Conservation (phyloP, 306 rosid genomes). For the Cyclanthera cordifolia region DNA sequence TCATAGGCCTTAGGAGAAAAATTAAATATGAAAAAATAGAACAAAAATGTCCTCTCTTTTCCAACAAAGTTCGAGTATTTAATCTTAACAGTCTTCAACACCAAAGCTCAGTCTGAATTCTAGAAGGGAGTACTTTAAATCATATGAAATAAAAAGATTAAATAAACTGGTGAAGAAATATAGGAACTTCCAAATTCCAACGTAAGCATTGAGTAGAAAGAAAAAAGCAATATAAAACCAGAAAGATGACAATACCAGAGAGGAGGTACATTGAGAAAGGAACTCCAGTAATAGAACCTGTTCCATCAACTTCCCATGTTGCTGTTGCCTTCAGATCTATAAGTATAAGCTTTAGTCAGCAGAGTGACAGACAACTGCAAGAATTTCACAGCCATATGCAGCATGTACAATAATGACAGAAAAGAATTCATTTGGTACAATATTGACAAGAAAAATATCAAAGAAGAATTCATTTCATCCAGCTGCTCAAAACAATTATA, state of each 20-base stretch:
- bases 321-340: slow-evolving; percentile 75
- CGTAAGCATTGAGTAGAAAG: not conserved
- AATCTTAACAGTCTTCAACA: not conserved
- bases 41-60: not conserved
- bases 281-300: slow-evolving; percentile 48
- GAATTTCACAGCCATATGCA: not conserved
- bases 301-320: slow-evolving; percentile 92
- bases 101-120: not conserved
- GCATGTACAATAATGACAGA: not conserved
- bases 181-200: not conserved
- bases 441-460: not conserved
- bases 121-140: not conserved
- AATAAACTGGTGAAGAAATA: not conserved
- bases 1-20: not conserved
- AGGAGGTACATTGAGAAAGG: slow-evolving; percentile 86
- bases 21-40: not conserved
- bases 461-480: not conserved
- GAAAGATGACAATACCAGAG: slow-evolving; percentile 42
- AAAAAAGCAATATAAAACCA: slow-evolving; percentile 8
- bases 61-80: not conserved
- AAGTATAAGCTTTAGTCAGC: slow-evolving; percentile 16
- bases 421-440: not conserved
- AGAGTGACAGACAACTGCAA: not conserved
- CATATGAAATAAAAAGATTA: not conserved
- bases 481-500: not conserved